A percentile compares a stretch with the other conserved stretches of the same genome.
phyloP scores from a whole-genome alignment of 257 asterid genomes.

The Rehmannia glutinosa region DNA sequence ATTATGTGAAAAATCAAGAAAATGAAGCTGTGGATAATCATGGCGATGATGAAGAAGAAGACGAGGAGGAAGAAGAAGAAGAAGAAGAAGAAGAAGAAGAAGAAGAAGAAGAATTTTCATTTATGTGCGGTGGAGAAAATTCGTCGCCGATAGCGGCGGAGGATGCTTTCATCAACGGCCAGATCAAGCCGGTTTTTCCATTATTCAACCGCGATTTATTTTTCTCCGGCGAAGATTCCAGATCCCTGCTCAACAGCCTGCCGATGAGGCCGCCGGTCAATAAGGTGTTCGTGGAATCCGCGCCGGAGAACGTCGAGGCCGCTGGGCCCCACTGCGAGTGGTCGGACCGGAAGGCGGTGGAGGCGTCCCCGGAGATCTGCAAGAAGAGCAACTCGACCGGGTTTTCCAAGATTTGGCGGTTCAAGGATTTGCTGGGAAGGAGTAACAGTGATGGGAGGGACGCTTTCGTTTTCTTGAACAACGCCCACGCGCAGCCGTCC shows the following conservation, averaged over 20 bases:
- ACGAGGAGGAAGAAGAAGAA: not conserved
- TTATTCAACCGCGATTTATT: conserved; percentile 51
- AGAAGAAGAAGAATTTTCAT: conserved; percentile 75
- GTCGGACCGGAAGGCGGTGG: conserved; percentile 46
- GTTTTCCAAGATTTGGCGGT: conserved; percentile 60
- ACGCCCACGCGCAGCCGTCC: conserved; percentile 21
- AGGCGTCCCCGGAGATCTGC: conserved; percentile 45
- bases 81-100: too few species aligned
- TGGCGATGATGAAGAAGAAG: conserved; percentile 16
- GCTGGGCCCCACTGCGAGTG: conserved; percentile 44
- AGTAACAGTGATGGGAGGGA: conserved; percentile 94
- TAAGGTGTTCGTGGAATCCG: conserved; percentile 45
- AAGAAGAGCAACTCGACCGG: conserved; percentile 71
- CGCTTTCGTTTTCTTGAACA: conserved; percentile 72
- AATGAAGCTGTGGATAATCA: conserved; percentile 3
- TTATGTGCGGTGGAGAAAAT: conserved; percentile 43
- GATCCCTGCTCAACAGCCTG: conserved; percentile 20
- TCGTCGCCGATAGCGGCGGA: conserved; percentile 74
- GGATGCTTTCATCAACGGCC: conserved; percentile 75
- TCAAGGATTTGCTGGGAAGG: conserved; percentile 53
- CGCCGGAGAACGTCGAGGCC: conserved; percentile 23
- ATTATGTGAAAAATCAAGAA: conserved; percentile 4
- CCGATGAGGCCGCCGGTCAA: conserved; percentile 48
- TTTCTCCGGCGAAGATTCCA: conserved; percentile 31
- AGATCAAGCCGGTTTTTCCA: conserved; percentile 71